Percentiles rank a stretch among this genome's conserved stretches.
Conservation (phyloP, 768 basidiomycete genomes). For the Termitomyces sp. region DNA sequence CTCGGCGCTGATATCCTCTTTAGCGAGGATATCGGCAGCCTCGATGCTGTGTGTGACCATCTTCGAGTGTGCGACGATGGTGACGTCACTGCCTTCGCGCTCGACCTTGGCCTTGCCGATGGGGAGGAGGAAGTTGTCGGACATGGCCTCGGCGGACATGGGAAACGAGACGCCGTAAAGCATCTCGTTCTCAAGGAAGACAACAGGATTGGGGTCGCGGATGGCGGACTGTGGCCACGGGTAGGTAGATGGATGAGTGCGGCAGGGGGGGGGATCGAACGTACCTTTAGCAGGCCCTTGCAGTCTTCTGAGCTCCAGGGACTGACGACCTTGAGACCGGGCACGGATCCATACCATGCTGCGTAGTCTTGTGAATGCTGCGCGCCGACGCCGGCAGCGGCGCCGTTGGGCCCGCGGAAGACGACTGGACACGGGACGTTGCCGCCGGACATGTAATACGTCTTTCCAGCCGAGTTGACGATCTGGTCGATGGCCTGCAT, state of each 20-base stretch:
- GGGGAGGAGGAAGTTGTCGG: conserved; percentile 89
- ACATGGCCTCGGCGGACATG: conserved; percentile 91
- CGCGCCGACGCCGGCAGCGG: conserved; percentile 92
- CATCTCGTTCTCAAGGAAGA: conserved; percentile 99
- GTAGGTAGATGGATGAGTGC: background rate
- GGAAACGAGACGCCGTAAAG: conserved; percentile 97
- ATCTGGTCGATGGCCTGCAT: conserved; percentile 99
- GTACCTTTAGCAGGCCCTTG: conserved; percentile 94
- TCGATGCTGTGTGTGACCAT: conserved; percentile 96
- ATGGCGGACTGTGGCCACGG: conserved; percentile 68
- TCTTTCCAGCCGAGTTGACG: conserved; percentile 99
- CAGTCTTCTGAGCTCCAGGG: conserved; percentile 99
- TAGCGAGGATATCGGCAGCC: conserved; percentile 87
- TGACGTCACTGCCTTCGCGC: conserved; percentile 87
- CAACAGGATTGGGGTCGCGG: conserved; percentile 96
- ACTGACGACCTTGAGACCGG: conserved; percentile 95
- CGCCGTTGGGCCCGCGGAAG: conserved; percentile 99
- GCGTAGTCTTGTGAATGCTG: conserved; percentile 99
- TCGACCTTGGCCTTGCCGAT: conserved; percentile 98
- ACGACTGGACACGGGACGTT: conserved; percentile 98
- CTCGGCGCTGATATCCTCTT: conserved; percentile 97
- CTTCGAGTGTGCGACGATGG: conserved; percentile 96
- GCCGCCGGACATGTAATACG: conserved; percentile 99
- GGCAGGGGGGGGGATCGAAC: background rate
- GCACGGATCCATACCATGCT: conserved; percentile 89